phyloP scores from a whole-genome alignment of 2,329 filamentous ascomycete species.

The Aureobasidium melanogenum region DNA sequence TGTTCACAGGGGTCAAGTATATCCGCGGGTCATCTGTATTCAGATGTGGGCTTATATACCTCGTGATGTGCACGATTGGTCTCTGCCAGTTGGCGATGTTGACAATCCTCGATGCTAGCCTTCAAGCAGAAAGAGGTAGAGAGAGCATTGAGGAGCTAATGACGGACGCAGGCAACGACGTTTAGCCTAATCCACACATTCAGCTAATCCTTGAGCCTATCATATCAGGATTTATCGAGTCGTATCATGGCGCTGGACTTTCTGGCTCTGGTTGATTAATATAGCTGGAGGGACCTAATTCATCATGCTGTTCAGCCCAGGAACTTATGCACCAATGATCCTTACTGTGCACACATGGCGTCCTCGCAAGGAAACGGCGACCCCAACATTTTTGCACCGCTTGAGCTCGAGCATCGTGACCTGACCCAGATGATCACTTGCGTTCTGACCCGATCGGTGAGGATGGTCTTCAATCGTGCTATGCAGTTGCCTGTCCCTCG shows the following conservation, averaged over 20 bases:
- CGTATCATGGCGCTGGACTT: constrained; percentile 61
- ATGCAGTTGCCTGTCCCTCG: constrained; percentile 56
- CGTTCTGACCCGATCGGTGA: constrained; percentile 61
- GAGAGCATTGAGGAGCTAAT: neutral
- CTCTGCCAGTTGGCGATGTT: neutral
- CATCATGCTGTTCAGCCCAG: constrained; percentile 51
- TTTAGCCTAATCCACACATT: constrained; percentile 27
- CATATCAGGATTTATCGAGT: constrained; percentile 52
- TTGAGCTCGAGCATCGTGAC: constrained; percentile 53
- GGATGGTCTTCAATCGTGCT: constrained; percentile 69
- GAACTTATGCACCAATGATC: constrained; percentile 39
- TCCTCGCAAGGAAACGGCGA: constrained; percentile 48
- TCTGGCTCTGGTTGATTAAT: constrained; percentile 63
- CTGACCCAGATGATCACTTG: constrained; percentile 54
- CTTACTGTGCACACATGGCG: constrained; percentile 44
- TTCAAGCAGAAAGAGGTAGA: neutral
- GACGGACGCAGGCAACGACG: constrained; percentile 37
- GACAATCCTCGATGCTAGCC: neutral
- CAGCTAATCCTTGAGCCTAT: constrained; percentile 60
- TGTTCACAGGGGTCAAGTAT: neutral
- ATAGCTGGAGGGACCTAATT: constrained; percentile 55
- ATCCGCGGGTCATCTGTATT: neutral
- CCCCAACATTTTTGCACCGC: constrained; percentile 47
- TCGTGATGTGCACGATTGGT: neutral
- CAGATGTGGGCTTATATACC: neutral